Evolutionary conservation across 75 land plant genomes (phyloP), one percentile per base, ranked within the genome.

Genomic region (Chamaecyparis obtusa): DNA sequence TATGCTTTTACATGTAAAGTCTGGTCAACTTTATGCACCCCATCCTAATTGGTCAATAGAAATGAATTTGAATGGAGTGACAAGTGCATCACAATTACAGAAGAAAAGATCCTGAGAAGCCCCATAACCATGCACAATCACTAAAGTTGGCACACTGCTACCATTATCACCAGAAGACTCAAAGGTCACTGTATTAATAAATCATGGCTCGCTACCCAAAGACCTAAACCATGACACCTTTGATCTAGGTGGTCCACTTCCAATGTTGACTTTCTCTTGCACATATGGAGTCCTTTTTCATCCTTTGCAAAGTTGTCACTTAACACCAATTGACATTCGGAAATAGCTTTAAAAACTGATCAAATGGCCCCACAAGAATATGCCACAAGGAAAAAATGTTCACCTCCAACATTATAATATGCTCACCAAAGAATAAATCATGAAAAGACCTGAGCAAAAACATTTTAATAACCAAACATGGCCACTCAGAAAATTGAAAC

Each of bases 71-170:
- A 98, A 98, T 64, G 89, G 92, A 10, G 86, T 86, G 72, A 96
- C 96, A 80, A 98, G 96, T 43, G 96, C 94, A 93, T 98, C 99
- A 88, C 97, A 98, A 85, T 98, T 98, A 36, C 99, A 89, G 88
- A 97, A 98, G 90, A 97, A 98, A 91, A 97, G 97, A 3, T 99
- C 99, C 71, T 97, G 99, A 33, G 99, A 93, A 78, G 99, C 99
- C 32, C 89, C 99, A 91, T 98, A 98, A 49, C 99, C 99, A 92
- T 98, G 99, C n/a, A 98, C 94, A 94, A 98, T 91, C 4, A 98
- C 99, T 36, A 98, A 91, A 3, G 99, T 97, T 15, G 99, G 99
- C 1, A 90, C 90, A n/a, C 51, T 85, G 16, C 90, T 86, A 60
- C 86, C 86, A 16, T 89, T 89, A 7, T 64, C 69, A 27, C 9